Percentiles rank a stretch among this genome's conserved stretches.
phyloP scores from a whole-genome alignment of 1,139 yeast species.

The Saccharomyces hybrid region DNA sequence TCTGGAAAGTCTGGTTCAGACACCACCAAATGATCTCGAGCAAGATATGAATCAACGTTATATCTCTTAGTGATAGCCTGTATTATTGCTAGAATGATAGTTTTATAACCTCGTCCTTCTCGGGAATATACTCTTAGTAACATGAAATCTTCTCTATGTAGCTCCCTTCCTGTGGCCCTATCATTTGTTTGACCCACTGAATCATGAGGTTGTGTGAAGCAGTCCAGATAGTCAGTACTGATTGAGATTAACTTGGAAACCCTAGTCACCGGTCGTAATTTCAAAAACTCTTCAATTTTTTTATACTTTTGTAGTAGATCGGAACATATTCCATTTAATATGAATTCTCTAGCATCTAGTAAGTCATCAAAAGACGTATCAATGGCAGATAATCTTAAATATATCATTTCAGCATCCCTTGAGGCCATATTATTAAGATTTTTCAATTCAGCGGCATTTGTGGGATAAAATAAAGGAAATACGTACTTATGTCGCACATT shows the following conservation, averaged over 20 bases:
- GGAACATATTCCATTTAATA: constrained; percentile 11
- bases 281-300: constrained; percentile 10
- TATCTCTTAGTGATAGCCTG: constrained; percentile 17
- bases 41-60: constrained; percentile 14
- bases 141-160: constrained; percentile 21
- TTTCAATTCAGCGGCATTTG: constrained; percentile 3
- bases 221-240: background rate
- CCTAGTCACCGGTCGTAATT: constrained; percentile 6
- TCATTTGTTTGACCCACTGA: background rate
- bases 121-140: constrained; percentile 25
- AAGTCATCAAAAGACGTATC: constrained; percentile 23
- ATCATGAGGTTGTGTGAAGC: background rate
- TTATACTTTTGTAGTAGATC: background rate
- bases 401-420: constrained; percentile 15
- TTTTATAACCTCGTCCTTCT: constrained; percentile 21
- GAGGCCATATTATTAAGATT: constrained; percentile 6
- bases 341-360: constrained; percentile 12
- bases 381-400: constrained; percentile 19
- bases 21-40: constrained; percentile 19
- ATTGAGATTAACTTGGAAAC: background rate
- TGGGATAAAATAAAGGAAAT: constrained; percentile 11
- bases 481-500: constrained; percentile 17
- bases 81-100: constrained; percentile 21
- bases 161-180: constrained; percentile 3
- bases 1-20: constrained; percentile 12